phyloP scores from a whole-genome alignment of 805 yeast genomes.

The Danielozyma ontarioensis region DNA sequence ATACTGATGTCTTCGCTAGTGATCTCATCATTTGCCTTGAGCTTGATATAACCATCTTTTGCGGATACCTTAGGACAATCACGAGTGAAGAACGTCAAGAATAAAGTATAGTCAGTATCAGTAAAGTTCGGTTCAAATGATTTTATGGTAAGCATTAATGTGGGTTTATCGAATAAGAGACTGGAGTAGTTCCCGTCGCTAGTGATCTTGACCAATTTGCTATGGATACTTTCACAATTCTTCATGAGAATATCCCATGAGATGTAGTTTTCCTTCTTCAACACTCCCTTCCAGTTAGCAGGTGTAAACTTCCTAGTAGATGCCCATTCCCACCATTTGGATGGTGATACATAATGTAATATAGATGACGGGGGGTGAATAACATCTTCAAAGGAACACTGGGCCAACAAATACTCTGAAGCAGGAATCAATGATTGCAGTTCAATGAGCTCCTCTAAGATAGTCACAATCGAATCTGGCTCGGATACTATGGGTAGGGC shows the following conservation, averaged over 20 bases:
- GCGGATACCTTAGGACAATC: neutral
- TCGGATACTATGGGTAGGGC: constrained; percentile 25
- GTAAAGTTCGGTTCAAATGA: neutral
- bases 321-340: constrained; percentile 12
- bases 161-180: constrained; percentile 8
- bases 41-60: constrained; percentile 13
- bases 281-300: constrained; percentile 7
- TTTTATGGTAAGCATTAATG: constrained; percentile 2
- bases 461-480: constrained; percentile 22
- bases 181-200: constrained; percentile 11
- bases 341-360: constrained; percentile 6
- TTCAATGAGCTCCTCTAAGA: constrained; percentile 21
- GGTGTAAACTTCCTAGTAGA: constrained; percentile 12
- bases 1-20: constrained; percentile 28
- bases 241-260: constrained; percentile 12
- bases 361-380: constrained; percentile 1
- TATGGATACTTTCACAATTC: neutral
- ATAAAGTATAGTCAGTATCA: neutral
- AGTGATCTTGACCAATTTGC: constrained; percentile 1
- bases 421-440: constrained; percentile 15
- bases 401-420: constrained; percentile 5
- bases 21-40: constrained; percentile 10
- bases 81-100: neutral
- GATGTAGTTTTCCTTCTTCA: constrained; percentile 19
- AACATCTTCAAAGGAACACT: constrained; percentile 2